A percentile compares a stretch with the other conserved stretches of the same genome.
phyloP scores from a whole-genome alignment of 2,329 filamentous ascomycete species.

The Cladophialophora carrionii region DNA sequence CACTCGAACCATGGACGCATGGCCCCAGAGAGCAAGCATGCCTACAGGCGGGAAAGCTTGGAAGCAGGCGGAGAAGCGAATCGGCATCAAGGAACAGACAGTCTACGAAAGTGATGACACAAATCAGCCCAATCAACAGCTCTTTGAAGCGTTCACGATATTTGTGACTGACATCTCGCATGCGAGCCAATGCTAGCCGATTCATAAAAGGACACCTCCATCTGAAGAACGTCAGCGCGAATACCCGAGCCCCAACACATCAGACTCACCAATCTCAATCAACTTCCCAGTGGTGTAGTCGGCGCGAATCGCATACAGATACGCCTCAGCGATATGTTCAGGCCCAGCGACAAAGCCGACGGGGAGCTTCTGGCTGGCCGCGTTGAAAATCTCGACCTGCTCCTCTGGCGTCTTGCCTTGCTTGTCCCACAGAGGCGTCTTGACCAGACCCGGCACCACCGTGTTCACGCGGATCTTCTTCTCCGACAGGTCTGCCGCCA shows the following conservation, averaged over 20 bases:
- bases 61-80: no score
- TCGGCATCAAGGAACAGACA: no score
- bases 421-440: slow-evolving; percentile 51
- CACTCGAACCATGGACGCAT: no score
- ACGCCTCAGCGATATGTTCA: slow-evolving; percentile 53
- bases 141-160: not conserved
- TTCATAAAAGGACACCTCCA: slow-evolving; percentile 14
- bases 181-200: not conserved
- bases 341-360: slow-evolving; percentile 44
- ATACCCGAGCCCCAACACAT: not conserved
- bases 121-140: no score
- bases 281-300: slow-evolving; percentile 33
- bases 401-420: slow-evolving; percentile 36
- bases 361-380: slow-evolving; percentile 25
- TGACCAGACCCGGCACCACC: slow-evolving; percentile 59
- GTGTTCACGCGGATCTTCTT: slow-evolving; percentile 66
- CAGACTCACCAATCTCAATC: slow-evolving; percentile 33
- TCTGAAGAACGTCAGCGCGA: not conserved
- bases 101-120: no score
- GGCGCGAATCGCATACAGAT: slow-evolving; percentile 44
- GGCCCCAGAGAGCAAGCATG: no score
- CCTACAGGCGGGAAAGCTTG: no score
- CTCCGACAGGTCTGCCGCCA: slow-evolving; percentile 61
- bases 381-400: slow-evolving; percentile 35
- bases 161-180: not conserved